Base-by-base conservation (phyloP, 108 stramenopile species). In the Licmophora abbreviata region DNA sequence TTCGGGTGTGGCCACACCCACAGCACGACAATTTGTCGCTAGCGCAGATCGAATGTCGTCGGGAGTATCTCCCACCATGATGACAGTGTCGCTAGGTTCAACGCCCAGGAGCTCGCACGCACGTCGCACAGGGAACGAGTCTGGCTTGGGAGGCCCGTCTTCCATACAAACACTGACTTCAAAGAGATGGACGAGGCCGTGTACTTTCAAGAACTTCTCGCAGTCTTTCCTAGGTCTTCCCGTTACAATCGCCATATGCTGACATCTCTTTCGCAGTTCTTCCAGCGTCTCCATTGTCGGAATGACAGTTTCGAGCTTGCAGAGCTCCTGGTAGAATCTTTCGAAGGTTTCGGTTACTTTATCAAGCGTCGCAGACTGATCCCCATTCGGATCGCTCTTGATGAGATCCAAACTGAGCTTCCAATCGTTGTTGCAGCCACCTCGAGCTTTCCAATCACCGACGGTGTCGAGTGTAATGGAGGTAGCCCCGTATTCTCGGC, bases 361-460 rank as follows among this genome's bases (percentile, higher is more conserved):
- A 23, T 90, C 89, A 23, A 93, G 54, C 4, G 73, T 71, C n/a
- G 83, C 48, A 1, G 52, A 63, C 36, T 56, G 56, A 31, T 63
- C 52, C 11, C 73, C 76, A 45, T 83, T 66, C 14, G 77, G 58
- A 63, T 74, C 69, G 27, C 40, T 44, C 27, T 64, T 54, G 37
- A 92, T 84, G 31, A 92, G 60, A 34, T 81, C 71, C 27, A 71
- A 53, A 3, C 77, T 77, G 12, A 92, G 76, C 27, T 85, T 77
- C 94, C 94, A 95, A 66, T 95, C 94, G 54, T 93, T 88, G 64
- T 95, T 95, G 54, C 85, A 76, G 4, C 82, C 80, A 26, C 94
- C 94, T 44, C 65, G 62, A 5, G 83, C 74, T 64, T 95, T 95
- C 63, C 77, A 81, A 18, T 64, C 74, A 4, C 63, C 54, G 21